A percentile compares a stretch with the other conserved stretches of the same genome.
Conservation (phyloP, 352 stramenopile species). For the Globisporangium uncinulatum region DNA sequence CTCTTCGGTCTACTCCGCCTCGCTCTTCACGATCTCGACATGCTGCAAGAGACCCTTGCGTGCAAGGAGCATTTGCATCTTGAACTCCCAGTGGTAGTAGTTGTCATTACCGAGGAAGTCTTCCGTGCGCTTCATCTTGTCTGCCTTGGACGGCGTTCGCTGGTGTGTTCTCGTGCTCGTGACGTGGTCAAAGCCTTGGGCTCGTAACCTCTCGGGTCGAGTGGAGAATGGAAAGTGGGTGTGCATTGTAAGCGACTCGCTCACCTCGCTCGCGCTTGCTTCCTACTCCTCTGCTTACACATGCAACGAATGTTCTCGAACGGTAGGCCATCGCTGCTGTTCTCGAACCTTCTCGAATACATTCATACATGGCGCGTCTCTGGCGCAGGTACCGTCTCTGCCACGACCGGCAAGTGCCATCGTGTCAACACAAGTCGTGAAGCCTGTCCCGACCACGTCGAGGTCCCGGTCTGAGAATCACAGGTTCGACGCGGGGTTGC, state of each 20-base stretch:
- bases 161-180: neutral
- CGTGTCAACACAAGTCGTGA: neutral
- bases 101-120: conserved; percentile 14
- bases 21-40: conserved; percentile 12
- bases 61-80: conserved; percentile 16
- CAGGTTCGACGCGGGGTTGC: neutral
- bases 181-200: neutral
- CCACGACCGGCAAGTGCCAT: too few relatives aligned
- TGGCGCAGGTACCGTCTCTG: too few relatives aligned
- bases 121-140: neutral
- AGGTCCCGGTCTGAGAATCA: neutral
- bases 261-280: too few relatives aligned
- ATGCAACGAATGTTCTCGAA: too few relatives aligned
- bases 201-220: neutral
- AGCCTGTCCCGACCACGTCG: neutral
- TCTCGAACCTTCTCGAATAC: too few relatives aligned
- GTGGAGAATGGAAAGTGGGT: too few relatives aligned
- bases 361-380: too few relatives aligned
- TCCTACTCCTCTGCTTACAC: too few relatives aligned
- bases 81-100: conserved; percentile 30
- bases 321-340: too few relatives aligned
- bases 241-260: too few relatives aligned
- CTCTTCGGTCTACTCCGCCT: conserved; percentile 5
- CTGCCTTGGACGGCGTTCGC: neutral
- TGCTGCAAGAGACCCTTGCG: conserved; percentile 16